Evolutionary conservation across 31 red algal genomes (phyloP).

Genomic region (Asparagopsis taxiformis): DNA sequence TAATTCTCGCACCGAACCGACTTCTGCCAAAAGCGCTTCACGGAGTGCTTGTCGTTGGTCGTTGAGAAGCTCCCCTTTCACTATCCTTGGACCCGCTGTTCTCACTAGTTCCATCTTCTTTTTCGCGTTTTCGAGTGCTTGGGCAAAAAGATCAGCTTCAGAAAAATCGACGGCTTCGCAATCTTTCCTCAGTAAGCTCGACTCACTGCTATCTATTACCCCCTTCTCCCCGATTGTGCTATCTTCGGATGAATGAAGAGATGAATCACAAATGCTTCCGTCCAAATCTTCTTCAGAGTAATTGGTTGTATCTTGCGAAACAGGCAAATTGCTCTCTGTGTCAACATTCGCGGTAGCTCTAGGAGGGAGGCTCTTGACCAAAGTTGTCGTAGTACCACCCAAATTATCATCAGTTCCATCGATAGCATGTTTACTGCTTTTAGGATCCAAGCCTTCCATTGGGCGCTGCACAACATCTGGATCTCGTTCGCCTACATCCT

Average conservation of each 20-base stretch:
- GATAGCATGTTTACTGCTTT: not conserved
- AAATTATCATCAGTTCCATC: not conserved
- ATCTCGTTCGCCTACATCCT: no score
- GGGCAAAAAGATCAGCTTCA: conserved; percentile 14
- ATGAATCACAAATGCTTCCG: not conserved
- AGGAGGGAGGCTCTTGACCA: not conserved
- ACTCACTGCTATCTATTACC: not conserved
- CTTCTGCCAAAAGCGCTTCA: conserved; percentile 37
- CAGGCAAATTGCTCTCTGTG: not conserved
- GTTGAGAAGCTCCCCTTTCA: conserved; percentile 35
- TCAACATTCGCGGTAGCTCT: not conserved
- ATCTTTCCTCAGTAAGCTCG: not conserved
- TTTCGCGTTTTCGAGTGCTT: conserved; percentile 5
- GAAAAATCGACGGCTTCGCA: not conserved
- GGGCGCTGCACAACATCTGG: not conserved
- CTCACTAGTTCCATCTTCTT: conserved; percentile 12
- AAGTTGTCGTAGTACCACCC: not conserved
- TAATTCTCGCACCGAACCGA: conserved; percentile 5
- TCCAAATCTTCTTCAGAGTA: not conserved
- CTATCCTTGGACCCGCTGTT: conserved; percentile 31
- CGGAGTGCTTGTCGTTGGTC: conserved; percentile 31
- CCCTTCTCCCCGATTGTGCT: not conserved
- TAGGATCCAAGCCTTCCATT: not conserved
- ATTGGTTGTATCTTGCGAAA: not conserved
- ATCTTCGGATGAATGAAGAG: not conserved